Evolutionary conservation across 139 green algal genomes (phyloP).

Genomic region (Micromonas pusilla): DNA sequence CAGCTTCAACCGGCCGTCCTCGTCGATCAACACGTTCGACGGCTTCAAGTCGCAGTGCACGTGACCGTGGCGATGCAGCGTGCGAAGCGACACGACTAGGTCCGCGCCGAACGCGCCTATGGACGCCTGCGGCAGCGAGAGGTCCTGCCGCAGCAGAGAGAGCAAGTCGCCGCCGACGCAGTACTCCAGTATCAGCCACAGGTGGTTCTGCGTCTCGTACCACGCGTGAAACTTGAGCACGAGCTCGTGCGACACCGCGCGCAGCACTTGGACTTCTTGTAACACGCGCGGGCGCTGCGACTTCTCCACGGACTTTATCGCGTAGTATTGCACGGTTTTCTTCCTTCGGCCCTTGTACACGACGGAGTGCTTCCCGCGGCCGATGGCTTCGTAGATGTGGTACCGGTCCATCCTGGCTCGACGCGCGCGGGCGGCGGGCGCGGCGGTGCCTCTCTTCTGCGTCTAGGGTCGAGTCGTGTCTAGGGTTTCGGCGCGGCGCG

Average conservation of each 20-base stretch:
- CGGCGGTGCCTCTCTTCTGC: no score
- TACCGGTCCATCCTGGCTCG: slow-evolving; percentile 48
- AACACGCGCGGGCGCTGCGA: slow-evolving; percentile 71
- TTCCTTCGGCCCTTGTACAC: slow-evolving; percentile 92
- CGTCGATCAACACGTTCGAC: slow-evolving; percentile 87
- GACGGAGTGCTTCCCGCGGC: slow-evolving; percentile 73
- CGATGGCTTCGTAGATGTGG: slow-evolving; percentile 83
- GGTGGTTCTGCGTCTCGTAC: slow-evolving; percentile 92
- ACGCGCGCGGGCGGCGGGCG: no score
- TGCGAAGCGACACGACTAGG: slow-evolving; percentile 57
- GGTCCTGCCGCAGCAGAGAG: slow-evolving; percentile 70
- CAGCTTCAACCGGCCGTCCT: slow-evolving; percentile 86
- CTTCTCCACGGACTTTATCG: slow-evolving; percentile 89
- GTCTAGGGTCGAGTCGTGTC: no score
- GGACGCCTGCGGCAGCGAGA: slow-evolving; percentile 69
- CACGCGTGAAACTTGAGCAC: slow-evolving; percentile 88
- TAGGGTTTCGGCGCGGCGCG: no score
- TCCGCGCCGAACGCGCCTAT: slow-evolving; percentile 79
- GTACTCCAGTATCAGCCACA: slow-evolving; percentile 98
- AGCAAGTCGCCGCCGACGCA: slow-evolving; percentile 89
- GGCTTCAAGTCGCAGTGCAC: slow-evolving; percentile 91
- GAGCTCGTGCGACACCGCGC: slow-evolving; percentile 77
- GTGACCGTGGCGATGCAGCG: slow-evolving; percentile 71
- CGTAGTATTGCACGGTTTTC: slow-evolving; percentile 89
- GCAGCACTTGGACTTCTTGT: slow-evolving; percentile 78